phyloP scores from a whole-genome alignment of 352 stramenopile species.

The Phytopythium helicoides region DNA sequence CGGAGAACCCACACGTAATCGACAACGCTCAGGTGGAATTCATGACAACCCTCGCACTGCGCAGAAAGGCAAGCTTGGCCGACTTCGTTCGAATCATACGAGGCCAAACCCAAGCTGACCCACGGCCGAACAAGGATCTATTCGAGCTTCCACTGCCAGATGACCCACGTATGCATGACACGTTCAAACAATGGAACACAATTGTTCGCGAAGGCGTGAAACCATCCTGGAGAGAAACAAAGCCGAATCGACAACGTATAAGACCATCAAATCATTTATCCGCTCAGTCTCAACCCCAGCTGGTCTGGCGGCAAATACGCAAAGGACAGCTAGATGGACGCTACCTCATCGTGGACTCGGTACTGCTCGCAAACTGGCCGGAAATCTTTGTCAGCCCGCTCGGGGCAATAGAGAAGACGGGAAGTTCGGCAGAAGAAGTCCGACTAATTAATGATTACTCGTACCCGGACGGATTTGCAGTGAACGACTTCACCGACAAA shows the following conservation, averaged over 20 bases:
- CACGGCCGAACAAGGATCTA: constrained; percentile 11
- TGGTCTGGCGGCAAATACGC: constrained; percentile 5
- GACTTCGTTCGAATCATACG: constrained; percentile 1
- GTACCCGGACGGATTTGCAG: constrained; percentile 1
- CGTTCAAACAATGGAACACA: not conserved
- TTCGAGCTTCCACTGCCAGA: not conserved
- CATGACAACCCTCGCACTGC: not conserved
- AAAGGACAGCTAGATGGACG: constrained; percentile 8
- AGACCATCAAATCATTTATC: constrained; percentile 7
- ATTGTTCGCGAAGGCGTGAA: constrained; percentile 5
- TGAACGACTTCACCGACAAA: constrained; percentile 16
- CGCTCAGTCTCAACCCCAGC: not conserved
- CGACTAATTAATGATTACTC: constrained; percentile 16
- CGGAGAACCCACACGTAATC: not conserved
- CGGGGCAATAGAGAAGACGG: constrained; percentile 1
- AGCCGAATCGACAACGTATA: constrained; percentile 7
- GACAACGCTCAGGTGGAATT: constrained; percentile 4
- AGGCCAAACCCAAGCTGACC: not conserved
- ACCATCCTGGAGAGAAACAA: not conserved
- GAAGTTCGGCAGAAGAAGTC: not conserved
- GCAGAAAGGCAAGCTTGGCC: not conserved
- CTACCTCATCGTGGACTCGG: constrained; percentile 6
- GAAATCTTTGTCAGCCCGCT: constrained; percentile 12
- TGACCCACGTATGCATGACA: not conserved
- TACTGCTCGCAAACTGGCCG: not conserved